Conservation (phyloP, 352 stramenopile species). For the Phytophthora idaei region DNA sequence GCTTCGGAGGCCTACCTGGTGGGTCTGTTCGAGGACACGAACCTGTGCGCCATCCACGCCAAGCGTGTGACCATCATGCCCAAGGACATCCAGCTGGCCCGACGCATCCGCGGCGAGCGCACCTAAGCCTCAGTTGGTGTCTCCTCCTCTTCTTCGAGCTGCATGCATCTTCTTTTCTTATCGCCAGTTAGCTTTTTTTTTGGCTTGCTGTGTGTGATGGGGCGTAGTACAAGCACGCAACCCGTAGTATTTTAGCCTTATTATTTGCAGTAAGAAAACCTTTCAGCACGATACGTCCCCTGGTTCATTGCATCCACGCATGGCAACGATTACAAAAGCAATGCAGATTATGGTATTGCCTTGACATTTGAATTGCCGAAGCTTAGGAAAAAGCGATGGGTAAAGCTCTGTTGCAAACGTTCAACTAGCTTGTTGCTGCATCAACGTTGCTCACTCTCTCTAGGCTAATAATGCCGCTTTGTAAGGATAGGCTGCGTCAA, state of each 20-base stretch:
- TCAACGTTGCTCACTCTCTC: slow-evolving; percentile 3
- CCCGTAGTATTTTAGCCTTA: slow-evolving; percentile 49
- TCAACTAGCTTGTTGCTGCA: neutral
- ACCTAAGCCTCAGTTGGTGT: slow-evolving; percentile 51
- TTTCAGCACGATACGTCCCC: slow-evolving; percentile 16
- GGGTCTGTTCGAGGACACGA: slow-evolving; percentile 95
- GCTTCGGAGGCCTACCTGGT: slow-evolving; percentile 95
- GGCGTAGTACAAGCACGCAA: slow-evolving; percentile 41
- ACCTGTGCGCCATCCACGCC: slow-evolving; percentile 95
- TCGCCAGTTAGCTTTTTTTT: slow-evolving; percentile 35
- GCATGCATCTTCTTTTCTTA: slow-evolving; percentile 34
- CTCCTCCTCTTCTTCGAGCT: neutral
- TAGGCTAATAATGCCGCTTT: slow-evolving; percentile 1
- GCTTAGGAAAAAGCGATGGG: too few species aligned
- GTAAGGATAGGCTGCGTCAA: neutral
- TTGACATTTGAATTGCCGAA: neutral
- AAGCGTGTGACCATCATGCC: slow-evolving; percentile 98
- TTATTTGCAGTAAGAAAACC: slow-evolving; percentile 53
- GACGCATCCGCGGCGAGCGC: slow-evolving; percentile 90
- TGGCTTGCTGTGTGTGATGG: slow-evolving; percentile 44
- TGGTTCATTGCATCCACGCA: neutral
- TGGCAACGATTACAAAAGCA: neutral
- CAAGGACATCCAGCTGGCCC: slow-evolving; percentile 96
- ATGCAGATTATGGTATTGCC: neutral
- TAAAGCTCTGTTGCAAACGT: too few species aligned